Base-by-base conservation (phyloP, 73 alveolate species). In the Paramecium caudatum region DNA sequence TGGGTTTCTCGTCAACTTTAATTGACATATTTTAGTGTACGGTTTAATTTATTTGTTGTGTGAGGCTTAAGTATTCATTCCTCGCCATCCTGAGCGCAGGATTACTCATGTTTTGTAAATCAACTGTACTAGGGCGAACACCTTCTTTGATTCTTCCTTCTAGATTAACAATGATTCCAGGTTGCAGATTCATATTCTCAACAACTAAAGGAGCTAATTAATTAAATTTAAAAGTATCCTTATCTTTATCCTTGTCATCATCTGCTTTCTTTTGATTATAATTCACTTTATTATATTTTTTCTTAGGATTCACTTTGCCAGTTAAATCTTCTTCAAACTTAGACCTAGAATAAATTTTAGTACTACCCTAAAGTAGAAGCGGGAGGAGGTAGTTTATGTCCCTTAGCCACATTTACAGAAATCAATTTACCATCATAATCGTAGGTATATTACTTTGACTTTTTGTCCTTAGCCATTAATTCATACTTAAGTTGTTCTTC, bases 391-490 rank as follows among this genome's bases (percentile, higher is more conserved):
- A 74, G 15, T 74, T 74, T 74, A 9, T 30, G 49, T 19, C 46
- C 47, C 16, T 74, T 74, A 4, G 68, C 30, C 3, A 6, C 10
- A 34, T 39, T 74, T 19, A 74, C 69, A 41, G 88, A 45, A 21
- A 74, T 74, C 47, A 74, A 43, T 74, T 74, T 74, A 2, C 88
- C 88, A 74, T 74, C 88, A 45, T 74, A 74, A 37, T 74, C 88
- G 32, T 74, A 74, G 1, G 88, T 74, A 43, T 41, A 74, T 41
- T 39, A 13, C 21, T 74, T 74, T 0, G 88, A 74, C 8, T 74
- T 74, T 68, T 74, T 74, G 32, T 74, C 88, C 19, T 74, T 74
- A 0, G 88, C 88, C 88, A 74, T 70, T 43, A 70, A 37, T 74
- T 74, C 88, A 43, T 74, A 74, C 43, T 74, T 74, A 39, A 74